These are phyloP conservation scores for Ogataea haglerorum DNA, from an alignment of 805 yeast species.

Conservation along the genomic window DNA sequence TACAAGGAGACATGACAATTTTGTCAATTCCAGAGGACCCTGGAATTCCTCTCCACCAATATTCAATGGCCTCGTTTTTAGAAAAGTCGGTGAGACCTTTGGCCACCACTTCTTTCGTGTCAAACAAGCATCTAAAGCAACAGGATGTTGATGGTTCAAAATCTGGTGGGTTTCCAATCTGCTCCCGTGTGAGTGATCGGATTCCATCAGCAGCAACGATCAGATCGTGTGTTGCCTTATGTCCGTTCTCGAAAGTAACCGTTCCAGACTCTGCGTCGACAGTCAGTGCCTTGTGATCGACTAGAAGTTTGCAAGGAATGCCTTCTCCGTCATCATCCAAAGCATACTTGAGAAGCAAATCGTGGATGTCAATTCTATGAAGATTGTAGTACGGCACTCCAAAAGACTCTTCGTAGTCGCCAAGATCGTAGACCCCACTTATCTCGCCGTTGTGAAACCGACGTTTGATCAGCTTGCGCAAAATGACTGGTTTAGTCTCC, in stretches of 20 bases:
- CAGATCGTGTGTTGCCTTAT: constrained; percentile 24
- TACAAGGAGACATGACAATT: constrained; percentile 28
- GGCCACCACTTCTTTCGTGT: constrained; percentile 20
- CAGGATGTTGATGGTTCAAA: constrained; percentile 23
- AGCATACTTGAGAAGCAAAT: constrained; percentile 21
- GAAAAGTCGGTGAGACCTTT: constrained; percentile 25
- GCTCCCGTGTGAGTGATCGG: constrained; percentile 24
- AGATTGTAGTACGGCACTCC: constrained; percentile 31
- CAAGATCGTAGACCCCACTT: constrained; percentile 25
- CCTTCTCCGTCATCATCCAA: constrained; percentile 23
- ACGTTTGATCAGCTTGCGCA: constrained; percentile 24
- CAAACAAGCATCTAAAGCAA: constrained; percentile 26
- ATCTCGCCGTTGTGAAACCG: constrained; percentile 27
- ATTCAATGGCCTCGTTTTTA: constrained; percentile 27
- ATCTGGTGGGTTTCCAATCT: constrained; percentile 22
- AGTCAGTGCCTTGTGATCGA: constrained; percentile 22
- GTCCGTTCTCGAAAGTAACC: constrained; percentile 29
- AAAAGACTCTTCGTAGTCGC: constrained; percentile 28
- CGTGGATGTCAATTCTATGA: constrained; percentile 31
- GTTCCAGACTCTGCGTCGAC: constrained; percentile 26
- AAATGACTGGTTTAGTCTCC: constrained; percentile 26
- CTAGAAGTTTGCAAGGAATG: constrained; percentile 21
- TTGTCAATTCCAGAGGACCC: constrained; percentile 24
- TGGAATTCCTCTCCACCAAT: constrained; percentile 23
- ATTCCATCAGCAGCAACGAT: constrained; percentile 34